Evolutionary conservation across 2,329 filamentous ascomycete species (phyloP).

Genomic region (Hypomyces rosellus): DNA sequence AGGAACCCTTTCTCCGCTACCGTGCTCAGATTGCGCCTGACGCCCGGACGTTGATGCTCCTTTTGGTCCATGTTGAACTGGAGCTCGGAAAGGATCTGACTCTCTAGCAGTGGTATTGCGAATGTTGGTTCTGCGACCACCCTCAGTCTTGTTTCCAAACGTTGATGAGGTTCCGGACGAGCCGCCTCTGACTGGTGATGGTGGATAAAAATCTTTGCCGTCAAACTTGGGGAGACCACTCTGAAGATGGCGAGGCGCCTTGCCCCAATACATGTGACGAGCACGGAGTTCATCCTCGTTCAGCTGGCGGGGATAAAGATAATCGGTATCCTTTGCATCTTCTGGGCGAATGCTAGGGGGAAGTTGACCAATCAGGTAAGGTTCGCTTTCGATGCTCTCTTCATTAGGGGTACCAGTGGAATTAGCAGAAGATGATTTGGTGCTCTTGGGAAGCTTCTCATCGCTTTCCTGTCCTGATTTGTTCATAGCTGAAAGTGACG

Average conservation of each 20-base stretch:
- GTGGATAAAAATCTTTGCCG: slow-evolving; percentile 57
- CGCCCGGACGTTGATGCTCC: not conserved
- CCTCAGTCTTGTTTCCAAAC: not conserved
- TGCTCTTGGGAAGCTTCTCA: slow-evolving; percentile 9
- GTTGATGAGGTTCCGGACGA: slow-evolving; percentile 9
- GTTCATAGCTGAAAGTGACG: not conserved
- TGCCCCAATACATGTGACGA: slow-evolving; percentile 55
- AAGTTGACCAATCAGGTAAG: slow-evolving; percentile 51
- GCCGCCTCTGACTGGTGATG: slow-evolving; percentile 43
- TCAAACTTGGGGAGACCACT: slow-evolving; percentile 57
- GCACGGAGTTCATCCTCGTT: slow-evolving; percentile 54
- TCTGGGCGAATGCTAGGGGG: slow-evolving; percentile 38
- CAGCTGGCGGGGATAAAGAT: slow-evolving; percentile 50
- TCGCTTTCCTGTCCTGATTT: slow-evolving; percentile 5
- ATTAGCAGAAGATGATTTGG: slow-evolving; percentile 4
- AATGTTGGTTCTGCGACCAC: not conserved
- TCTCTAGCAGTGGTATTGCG: not conserved
- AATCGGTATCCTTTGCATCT: slow-evolving; percentile 39
- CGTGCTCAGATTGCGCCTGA: not conserved
- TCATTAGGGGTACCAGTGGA: not conserved
- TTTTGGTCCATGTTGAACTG: slow-evolving; percentile 9
- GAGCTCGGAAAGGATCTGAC: slow-evolving; percentile 15
- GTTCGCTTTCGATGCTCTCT: slow-evolving; percentile 18
- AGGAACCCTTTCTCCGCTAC: not conserved
- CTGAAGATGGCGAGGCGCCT: slow-evolving; percentile 43